A percentile compares a stretch with the other conserved stretches of the same genome.
Conservation (phyloP, 306 rosid species). For the Arachis stenosperma region DNA sequence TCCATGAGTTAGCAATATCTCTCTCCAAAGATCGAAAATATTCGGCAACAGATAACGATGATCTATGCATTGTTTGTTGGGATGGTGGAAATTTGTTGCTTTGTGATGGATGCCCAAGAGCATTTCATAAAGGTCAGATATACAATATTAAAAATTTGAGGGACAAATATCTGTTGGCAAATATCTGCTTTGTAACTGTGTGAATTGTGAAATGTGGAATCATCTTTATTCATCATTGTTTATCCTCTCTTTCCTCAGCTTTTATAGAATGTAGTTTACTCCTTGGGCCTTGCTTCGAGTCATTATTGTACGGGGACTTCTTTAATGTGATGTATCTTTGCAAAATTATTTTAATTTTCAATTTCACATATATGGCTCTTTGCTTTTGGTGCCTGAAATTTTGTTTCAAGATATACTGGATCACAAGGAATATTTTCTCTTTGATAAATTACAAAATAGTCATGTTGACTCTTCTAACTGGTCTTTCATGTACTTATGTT, state of each 20-base stretch:
- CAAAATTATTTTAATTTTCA: neutral
- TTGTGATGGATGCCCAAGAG: conserved; percentile 98
- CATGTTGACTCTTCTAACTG: conserved; percentile 21
- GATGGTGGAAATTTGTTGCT: conserved; percentile 96
- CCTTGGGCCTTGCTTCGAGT: neutral
- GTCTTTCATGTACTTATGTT: conserved; percentile 34
- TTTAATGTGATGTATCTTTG: conserved; percentile 1
- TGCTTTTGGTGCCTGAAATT: conserved; percentile 13
- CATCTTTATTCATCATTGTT: conserved; percentile 26
- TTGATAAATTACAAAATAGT: conserved; percentile 29
- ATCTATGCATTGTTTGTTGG: conserved; percentile 84
- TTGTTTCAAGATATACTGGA: conserved; percentile 16
- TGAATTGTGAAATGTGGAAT: conserved; percentile 20
- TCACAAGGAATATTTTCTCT: neutral
- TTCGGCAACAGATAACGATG: conserved; percentile 87
- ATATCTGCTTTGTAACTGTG: too few relatives aligned
- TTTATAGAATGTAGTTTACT: neutral
- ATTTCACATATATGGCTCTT: conserved; percentile 11
- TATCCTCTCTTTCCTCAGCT: conserved; percentile 30
- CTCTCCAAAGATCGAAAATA: conserved; percentile 88
- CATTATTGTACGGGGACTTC: conserved; percentile 23
- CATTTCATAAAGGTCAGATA: conserved; percentile 89
- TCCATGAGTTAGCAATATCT: conserved; percentile 87
- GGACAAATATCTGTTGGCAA: neutral
- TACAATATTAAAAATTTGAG: conserved; percentile 26